These are phyloP conservation scores for Penicillium roqueforti DNA, from an alignment of 495 filamentous ascomycete species.

Conservation along the genomic window DNA sequence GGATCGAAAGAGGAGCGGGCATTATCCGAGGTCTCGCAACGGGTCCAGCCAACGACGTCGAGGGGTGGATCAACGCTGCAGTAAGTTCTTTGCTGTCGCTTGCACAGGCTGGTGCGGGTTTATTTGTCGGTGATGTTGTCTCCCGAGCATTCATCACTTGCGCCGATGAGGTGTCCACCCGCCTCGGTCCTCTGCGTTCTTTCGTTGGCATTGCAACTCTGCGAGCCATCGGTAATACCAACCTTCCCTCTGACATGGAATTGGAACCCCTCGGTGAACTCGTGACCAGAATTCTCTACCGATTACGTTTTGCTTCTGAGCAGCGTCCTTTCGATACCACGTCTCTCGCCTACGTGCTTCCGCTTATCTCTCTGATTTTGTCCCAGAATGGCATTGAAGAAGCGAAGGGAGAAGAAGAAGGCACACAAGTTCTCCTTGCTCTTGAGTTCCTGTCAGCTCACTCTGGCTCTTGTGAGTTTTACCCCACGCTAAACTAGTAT, in stretches of 20 bases:
- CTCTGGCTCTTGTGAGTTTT: conserved; percentile 57
- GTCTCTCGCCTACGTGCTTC: conserved; percentile 81
- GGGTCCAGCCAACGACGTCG: conserved; percentile 79
- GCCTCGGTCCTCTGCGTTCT: conserved; percentile 69
- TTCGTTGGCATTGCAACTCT: conserved; percentile 88
- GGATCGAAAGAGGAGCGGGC: conserved; percentile 74
- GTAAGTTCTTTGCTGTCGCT: conserved; percentile 64
- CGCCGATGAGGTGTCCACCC: conserved; percentile 63
- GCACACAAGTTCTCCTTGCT: conserved; percentile 83
- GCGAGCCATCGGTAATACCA: conserved; percentile 65
- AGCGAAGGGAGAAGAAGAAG: conserved; percentile 61
- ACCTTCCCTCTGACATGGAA: conserved; percentile 64
- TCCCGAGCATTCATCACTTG: conserved; percentile 74
- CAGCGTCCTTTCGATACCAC: conserved; percentile 85
- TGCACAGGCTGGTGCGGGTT: conserved; percentile 72
- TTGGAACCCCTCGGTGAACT: conserved; percentile 81
- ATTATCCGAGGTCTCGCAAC: conserved; percentile 76
- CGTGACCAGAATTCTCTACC: conserved; percentile 84
- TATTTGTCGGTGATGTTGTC: conserved; percentile 75
- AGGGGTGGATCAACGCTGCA: conserved; percentile 78
- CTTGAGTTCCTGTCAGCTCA: conserved; percentile 91
- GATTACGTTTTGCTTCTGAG: conserved; percentile 82
- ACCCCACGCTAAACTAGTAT: background rate
- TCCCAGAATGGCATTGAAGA: conserved; percentile 71
- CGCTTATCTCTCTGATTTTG: conserved; percentile 72